Conservation (phyloP, 2,329 filamentous ascomycete species). For the Arthrocladium fulminans region DNA sequence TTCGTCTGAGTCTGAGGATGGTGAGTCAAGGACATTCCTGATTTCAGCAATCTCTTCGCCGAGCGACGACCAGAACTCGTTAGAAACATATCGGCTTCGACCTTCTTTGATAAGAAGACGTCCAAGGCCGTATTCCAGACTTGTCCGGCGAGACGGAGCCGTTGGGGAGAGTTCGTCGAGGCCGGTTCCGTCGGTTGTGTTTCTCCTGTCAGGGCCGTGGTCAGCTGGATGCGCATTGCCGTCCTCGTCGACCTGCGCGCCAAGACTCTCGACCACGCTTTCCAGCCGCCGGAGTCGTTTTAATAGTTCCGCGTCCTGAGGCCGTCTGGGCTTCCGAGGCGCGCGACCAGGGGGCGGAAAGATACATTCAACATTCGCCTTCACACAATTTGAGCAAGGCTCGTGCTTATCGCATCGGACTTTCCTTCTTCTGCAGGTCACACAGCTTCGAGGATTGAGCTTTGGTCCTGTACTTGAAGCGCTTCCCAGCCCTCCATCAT, state of each 20-base stretch:
- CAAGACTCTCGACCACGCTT: conserved; percentile 52
- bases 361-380: conserved; percentile 49
- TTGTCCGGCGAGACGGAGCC: conserved; percentile 3
- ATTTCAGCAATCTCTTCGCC: conserved; percentile 57
- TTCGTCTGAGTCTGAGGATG: conserved; percentile 48
- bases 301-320: conserved; percentile 51
- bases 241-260: conserved; percentile 35
- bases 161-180: neutral
- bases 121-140: conserved; percentile 43
- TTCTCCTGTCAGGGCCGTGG: conserved; percentile 8
- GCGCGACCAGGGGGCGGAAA: conserved; percentile 54
- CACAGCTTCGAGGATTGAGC: conserved; percentile 35
- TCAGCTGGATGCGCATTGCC: conserved; percentile 5
- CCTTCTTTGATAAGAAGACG: conserved; percentile 52
- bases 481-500: neutral
- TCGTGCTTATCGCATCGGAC: conserved; percentile 40
- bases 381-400: conserved; percentile 40
- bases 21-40: conserved; percentile 51
- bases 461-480: conserved; percentile 8
- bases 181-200: conserved; percentile 17
- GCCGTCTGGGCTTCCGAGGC: conserved; percentile 50
- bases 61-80: conserved; percentile 52
- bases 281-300: conserved; percentile 50
- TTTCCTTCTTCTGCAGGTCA: conserved; percentile 40
- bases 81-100: conserved; percentile 53